A percentile compares a stretch with the other conserved stretches of the same genome.
These are phyloP conservation scores for Incumbomyces delicatus DNA, from an alignment of 2,329 filamentous ascomycete genomes.

Conservation along the genomic window DNA sequence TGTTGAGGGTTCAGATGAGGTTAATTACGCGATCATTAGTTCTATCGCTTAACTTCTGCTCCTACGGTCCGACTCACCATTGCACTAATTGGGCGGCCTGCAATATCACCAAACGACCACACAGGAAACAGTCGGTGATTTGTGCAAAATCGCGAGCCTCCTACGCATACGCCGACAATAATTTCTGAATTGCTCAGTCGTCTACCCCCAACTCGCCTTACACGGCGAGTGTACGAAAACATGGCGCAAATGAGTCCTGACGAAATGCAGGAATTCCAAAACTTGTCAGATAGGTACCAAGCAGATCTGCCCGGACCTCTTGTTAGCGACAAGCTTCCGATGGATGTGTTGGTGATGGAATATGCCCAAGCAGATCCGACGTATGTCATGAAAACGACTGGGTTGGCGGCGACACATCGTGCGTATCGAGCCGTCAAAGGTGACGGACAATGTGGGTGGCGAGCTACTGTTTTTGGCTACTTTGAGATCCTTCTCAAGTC, in stretches of 20 bases:
- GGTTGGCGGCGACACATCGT: constrained; percentile 74
- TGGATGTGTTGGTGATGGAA: constrained; percentile 66
- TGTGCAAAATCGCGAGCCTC: too few relatives aligned
- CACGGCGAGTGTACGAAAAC: constrained; percentile 11
- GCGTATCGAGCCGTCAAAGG: constrained; percentile 81
- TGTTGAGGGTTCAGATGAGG: too few relatives aligned
- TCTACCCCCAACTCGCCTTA: neutral
- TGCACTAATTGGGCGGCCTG: too few relatives aligned
- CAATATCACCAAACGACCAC: too few relatives aligned
- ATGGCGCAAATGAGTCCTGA: constrained; percentile 37
- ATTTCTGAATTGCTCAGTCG: too few relatives aligned
- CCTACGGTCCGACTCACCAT: too few relatives aligned
- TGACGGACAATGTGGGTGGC: constrained; percentile 95
- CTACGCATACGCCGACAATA: too few relatives aligned
- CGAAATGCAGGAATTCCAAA: constrained; percentile 52
- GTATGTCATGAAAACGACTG: constrained; percentile 78
- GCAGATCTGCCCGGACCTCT: constrained; percentile 58
- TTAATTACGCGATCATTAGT: too few relatives aligned
- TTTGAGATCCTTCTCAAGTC: constrained; percentile 72
- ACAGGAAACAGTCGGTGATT: too few relatives aligned
- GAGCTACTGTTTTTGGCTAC: constrained; percentile 92
- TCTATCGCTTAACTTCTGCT: too few relatives aligned
- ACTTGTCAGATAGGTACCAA: constrained; percentile 52
- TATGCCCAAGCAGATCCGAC: constrained; percentile 81
- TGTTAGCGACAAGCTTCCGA: constrained; percentile 64